Evolutionary conservation across 108 stramenopile genomes (phyloP).

Genomic region (Nitzschia putrida): DNA sequence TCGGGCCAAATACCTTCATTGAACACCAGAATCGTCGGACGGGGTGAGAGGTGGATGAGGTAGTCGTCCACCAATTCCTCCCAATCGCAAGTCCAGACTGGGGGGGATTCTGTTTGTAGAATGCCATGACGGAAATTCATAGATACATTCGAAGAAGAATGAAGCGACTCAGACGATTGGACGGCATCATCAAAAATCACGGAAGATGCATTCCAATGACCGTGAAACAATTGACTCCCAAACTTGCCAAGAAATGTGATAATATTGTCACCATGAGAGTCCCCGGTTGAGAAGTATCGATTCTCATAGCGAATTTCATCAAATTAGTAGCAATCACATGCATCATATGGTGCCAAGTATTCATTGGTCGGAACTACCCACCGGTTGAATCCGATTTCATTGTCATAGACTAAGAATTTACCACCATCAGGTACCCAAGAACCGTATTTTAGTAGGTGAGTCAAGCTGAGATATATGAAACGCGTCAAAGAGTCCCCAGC

Average conservation of each 20-base stretch:
- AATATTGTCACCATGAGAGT: slow-evolving; percentile 14
- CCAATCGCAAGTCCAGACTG: too few species aligned
- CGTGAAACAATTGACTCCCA: slow-evolving; percentile 23
- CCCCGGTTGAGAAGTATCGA: neutral
- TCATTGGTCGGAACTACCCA: slow-evolving; percentile 35
- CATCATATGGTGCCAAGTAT: slow-evolving; percentile 34
- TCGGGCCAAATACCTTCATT: slow-evolving; percentile 28
- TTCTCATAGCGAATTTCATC: too few species aligned
- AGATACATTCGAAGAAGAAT: too few species aligned
- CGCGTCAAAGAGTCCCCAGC: slow-evolving; percentile 45
- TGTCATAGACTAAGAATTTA: slow-evolving; percentile 1
- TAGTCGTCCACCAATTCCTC: slow-evolving; percentile 17
- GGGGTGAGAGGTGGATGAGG: slow-evolving; percentile 22
- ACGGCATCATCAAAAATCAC: too few species aligned
- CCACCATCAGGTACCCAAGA: neutral
- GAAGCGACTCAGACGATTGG: too few species aligned
- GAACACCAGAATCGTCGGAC: slow-evolving; percentile 25
- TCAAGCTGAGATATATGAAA: slow-evolving; percentile 44
- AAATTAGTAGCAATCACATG: slow-evolving; percentile 39
- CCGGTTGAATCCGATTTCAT: slow-evolving; percentile 27
- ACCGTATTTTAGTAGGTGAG: slow-evolving; percentile 24
- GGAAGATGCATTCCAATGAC: slow-evolving; percentile 17
- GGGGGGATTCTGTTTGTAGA: too few species aligned
- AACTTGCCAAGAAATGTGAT: slow-evolving; percentile 24
- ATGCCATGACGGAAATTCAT: too few species aligned